Evolutionary conservation across 345 rosid genomes (phyloP), one percentile per base, ranked within the genome.

Genomic region (Punica granatum): DNA sequence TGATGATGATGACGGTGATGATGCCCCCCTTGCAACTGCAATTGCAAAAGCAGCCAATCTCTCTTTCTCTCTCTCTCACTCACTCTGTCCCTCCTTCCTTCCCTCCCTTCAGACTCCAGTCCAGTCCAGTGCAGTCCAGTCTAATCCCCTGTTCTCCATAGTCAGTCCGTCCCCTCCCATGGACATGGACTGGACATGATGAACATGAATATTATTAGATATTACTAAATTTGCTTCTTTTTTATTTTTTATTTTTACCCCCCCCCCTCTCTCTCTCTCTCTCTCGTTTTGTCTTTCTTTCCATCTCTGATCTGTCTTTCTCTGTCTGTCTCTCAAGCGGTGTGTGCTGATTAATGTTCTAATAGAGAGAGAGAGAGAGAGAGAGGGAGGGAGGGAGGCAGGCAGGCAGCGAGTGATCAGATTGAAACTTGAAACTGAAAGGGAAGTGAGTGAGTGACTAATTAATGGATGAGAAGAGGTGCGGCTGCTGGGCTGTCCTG

Each of bases 401-500:
- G n/a, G n/a, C n/a, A n/a, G n/a, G n/a, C n/a, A n/a, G n/a, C n/a
- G n/a, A n/a, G n/a, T n/a, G n/a, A n/a, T n/a, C n/a, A n/a, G n/a
- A n/a, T n/a, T n/a, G n/a, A n/a, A n/a, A n/a, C n/a, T n/a, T 51
- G 28, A 21, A 59, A 41, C 44, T 41, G 14, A 41, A 41, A 41
- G n/a, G 44, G 44, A 41, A 16, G 44, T 13, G 14, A 41, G 44
- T 41, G 63, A 35, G n/a, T 15, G 39, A 34, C n/a, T 30, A n/a
- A 28, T 18, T 32, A n/a, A 65, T 72, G 70, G 69, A 65, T 60
- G 83, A 73, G 60, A 67, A 69, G 64, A 78, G 80, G 69, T 82
- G 90, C 61, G 90, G 90, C 7, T 88, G 93, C 75, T 88, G 93
- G 93, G 71, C 83, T 69, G 77, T 77, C 71, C 75, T 88, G 5